A percentile compares a stretch with the other conserved stretches of the same genome.
Evolutionary conservation across 257 asterid genomes (phyloP).

Genomic region (Jasminum sambac): DNA sequence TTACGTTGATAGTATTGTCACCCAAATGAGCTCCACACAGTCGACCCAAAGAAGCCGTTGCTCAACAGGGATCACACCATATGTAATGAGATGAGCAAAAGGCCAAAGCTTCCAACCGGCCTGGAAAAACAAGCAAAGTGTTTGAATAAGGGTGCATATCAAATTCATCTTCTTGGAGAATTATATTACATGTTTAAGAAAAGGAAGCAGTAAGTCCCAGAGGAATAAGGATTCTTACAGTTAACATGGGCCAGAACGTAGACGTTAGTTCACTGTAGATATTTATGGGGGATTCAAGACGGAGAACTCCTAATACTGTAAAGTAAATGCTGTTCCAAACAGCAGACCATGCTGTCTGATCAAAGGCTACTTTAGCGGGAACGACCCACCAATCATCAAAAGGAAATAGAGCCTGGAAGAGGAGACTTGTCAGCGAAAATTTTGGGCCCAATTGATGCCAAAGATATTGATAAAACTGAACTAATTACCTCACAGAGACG

Average conservation of each 20-base stretch:
- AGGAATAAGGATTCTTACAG: conserved; percentile 50
- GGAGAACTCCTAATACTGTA: conserved; percentile 60
- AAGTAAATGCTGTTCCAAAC: conserved; percentile 86
- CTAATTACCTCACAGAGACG: conserved; percentile 75
- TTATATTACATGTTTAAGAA: background rate
- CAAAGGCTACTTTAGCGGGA: conserved; percentile 79
- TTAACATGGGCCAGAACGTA: conserved; percentile 79
- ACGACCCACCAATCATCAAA: conserved; percentile 91
- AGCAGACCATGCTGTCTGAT: conserved; percentile 83
- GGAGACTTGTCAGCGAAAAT: background rate
- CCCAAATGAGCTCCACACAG: conserved; percentile 57
- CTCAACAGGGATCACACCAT: conserved; percentile 49
- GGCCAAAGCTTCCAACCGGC: conserved; percentile 67
- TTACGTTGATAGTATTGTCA: conserved; percentile 57
- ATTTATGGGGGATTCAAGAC: conserved; percentile 67
- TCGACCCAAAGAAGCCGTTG: conserved; percentile 60
- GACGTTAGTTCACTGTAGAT: conserved; percentile 62
- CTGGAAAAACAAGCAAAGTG: conserved; percentile 31
- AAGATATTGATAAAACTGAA: background rate
- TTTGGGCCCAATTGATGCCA: conserved; percentile 5
- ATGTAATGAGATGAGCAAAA: conserved; percentile 54
- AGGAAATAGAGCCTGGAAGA: conserved; percentile 75
- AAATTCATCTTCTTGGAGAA: background rate
- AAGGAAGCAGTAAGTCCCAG: background rate
- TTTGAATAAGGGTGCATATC: background rate